These are phyloP conservation scores for Sclerotinia minor DNA, from an alignment of 2,329 filamentous ascomycete genomes.

Conservation along the genomic window DNA sequence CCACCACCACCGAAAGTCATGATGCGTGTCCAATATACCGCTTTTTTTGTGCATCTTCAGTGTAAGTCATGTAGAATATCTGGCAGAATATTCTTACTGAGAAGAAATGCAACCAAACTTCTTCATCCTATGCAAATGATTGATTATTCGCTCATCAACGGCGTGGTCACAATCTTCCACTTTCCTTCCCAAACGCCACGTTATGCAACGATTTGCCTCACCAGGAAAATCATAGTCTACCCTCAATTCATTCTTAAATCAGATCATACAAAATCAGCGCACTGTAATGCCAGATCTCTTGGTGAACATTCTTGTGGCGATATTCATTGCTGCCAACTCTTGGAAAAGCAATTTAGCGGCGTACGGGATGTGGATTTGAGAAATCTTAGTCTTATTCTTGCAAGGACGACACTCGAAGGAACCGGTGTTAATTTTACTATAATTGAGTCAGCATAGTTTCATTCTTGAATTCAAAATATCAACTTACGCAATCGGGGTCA, in stretches of 20 bases:
- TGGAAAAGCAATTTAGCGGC: slow-evolving; percentile 98
- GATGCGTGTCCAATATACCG: slow-evolving; percentile 16
- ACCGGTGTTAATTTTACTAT: slow-evolving; percentile 87
- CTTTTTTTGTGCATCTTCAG: slow-evolving; percentile 15
- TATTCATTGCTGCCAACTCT: slow-evolving; percentile 97
- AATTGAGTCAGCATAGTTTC: background rate
- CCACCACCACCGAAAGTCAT: slow-evolving; percentile 17
- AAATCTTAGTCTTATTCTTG: slow-evolving; percentile 99
- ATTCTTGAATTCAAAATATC: background rate
- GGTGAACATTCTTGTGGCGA: slow-evolving; percentile 95
- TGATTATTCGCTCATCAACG: slow-evolving; percentile 24
- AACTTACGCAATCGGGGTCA: slow-evolving; percentile 98
- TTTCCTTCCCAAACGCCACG: slow-evolving; percentile 38
- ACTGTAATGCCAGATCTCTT: slow-evolving; percentile 75
- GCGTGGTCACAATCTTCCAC: slow-evolving; percentile 30
- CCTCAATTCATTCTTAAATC: slow-evolving; percentile 23
- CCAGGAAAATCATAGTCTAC: slow-evolving; percentile 20
- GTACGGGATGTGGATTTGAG: slow-evolving; percentile 96
- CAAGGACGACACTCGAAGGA: slow-evolving; percentile 96
- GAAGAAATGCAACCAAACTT: slow-evolving; percentile 17
- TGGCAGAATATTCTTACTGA: slow-evolving; percentile 1
- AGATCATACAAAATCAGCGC: slow-evolving; percentile 48
- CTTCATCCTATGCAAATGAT: slow-evolving; percentile 27
- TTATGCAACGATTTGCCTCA: slow-evolving; percentile 36
- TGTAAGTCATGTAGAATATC: slow-evolving; percentile 8